These are phyloP conservation scores for Capronia coronata DNA, from an alignment of 2,329 filamentous ascomycete genomes.

Conservation along the genomic window DNA sequence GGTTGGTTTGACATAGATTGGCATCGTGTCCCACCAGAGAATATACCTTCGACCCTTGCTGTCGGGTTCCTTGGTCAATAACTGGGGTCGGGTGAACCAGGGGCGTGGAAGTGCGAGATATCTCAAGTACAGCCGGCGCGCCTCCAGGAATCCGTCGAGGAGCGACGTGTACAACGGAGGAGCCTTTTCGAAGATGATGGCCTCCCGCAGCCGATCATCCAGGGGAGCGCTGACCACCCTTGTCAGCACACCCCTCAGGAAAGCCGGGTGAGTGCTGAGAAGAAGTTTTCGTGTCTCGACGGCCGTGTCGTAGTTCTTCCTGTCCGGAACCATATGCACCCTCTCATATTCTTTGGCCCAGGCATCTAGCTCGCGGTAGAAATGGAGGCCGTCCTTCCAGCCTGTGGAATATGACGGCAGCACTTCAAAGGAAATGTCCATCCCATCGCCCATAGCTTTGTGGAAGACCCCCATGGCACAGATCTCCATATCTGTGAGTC, in stretches of 20 bases:
- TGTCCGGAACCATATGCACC: conserved; percentile 45
- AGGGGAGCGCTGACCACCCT: conserved; percentile 55
- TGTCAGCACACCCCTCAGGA: conserved; percentile 43
- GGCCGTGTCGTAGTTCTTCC: conserved; percentile 37
- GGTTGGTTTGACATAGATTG: conserved; percentile 58
- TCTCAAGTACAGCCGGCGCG: conserved; percentile 52
- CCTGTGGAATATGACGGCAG: conserved; percentile 36
- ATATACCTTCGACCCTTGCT: conserved; percentile 48
- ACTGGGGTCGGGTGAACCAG: conserved; percentile 32
- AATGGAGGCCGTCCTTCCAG: conserved; percentile 44
- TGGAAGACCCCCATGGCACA: conserved; percentile 59
- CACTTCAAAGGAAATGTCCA: conserved; percentile 50
- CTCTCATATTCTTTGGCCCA: conserved; percentile 52
- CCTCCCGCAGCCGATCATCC: conserved; percentile 56
- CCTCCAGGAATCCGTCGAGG: conserved; percentile 44
- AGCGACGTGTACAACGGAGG: conserved; percentile 32
- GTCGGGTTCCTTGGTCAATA: conserved; percentile 45
- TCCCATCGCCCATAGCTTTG: conserved; percentile 61
- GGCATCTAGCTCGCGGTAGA: conserved; percentile 39
- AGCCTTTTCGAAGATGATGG: conserved; percentile 54
- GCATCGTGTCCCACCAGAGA: conserved; percentile 53
- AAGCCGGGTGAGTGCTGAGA: conserved; percentile 48
- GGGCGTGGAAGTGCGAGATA: conserved; percentile 55
- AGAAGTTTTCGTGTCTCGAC: conserved; percentile 56
- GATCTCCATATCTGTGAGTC: conserved; percentile 58